phyloP scores from a whole-genome alignment of 179 eudicot species.

The Camellia oleifera region DNA sequence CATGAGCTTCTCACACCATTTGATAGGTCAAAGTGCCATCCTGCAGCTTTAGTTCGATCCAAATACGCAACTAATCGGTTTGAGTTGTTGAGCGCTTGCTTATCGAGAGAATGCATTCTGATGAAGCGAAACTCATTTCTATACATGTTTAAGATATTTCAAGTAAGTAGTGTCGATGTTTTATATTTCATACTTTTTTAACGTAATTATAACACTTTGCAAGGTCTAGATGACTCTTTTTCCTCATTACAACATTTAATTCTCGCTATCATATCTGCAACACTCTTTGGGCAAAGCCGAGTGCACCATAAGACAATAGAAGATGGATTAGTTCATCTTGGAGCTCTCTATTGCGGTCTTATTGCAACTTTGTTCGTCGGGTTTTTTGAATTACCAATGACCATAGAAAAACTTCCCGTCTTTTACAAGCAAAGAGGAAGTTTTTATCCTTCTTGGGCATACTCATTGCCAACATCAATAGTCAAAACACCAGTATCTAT shows the following conservation, averaged over 20 bases:
- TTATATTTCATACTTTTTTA: background rate
- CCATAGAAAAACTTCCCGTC: constrained; percentile 39
- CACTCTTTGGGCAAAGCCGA: constrained; percentile 7
- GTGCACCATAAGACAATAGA: constrained; percentile 18
- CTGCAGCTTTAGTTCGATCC: constrained; percentile 27
- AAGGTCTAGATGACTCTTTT: background rate
- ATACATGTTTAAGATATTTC: constrained; percentile 26
- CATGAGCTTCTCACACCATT: constrained; percentile 23
- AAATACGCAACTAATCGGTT: constrained; percentile 21
- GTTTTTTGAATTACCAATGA: constrained; percentile 37
- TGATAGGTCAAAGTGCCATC: constrained; percentile 29
- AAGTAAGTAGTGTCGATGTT: constrained; percentile 15
- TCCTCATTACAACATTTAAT: background rate
- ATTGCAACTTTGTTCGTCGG: constrained; percentile 29
- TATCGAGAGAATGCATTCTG: constrained; percentile 30
- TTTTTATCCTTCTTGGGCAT: constrained; percentile 49
- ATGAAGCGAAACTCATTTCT: constrained; percentile 38
- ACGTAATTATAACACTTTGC: background rate
- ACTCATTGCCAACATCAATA: constrained; percentile 42
- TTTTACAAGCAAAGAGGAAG: constrained; percentile 45
- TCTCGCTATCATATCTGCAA: constrained; percentile 4
- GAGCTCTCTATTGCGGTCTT: constrained; percentile 31
- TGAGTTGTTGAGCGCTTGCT: constrained; percentile 30
- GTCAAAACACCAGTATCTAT: constrained; percentile 38
- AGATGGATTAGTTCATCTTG: constrained; percentile 32